phyloP scores from a whole-genome alignment of 2,329 filamentous ascomycete genomes.

The Allantophomopsis cytisporea region DNA sequence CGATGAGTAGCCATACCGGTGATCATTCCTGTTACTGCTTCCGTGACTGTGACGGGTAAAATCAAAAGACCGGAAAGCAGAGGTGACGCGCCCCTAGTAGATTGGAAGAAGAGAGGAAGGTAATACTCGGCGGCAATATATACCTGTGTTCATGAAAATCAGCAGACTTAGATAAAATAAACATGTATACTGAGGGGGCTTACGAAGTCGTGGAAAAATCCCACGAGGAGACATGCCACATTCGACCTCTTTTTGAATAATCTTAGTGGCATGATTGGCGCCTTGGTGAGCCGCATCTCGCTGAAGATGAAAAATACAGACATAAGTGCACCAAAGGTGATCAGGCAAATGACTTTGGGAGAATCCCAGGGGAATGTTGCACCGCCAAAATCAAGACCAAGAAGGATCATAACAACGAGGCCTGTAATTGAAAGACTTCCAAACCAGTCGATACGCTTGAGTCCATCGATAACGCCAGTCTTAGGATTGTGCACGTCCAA shows the following conservation, averaged over 20 bases:
- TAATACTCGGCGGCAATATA: conserved; percentile 19
- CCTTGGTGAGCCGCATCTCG: conserved; percentile 58
- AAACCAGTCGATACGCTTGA: conserved; percentile 1
- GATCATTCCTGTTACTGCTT: conserved; percentile 45
- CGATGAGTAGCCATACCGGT: conserved; percentile 39
- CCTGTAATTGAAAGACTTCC: conserved; percentile 40
- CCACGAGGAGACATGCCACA: conserved; percentile 47
- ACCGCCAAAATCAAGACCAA: conserved; percentile 72
- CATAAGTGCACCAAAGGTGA: conserved; percentile 56
- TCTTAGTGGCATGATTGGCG: conserved; percentile 61
- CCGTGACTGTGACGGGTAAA: conserved; percentile 50
- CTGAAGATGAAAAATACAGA: conserved; percentile 47
- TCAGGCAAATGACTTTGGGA: conserved; percentile 60
- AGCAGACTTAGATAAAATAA: no score
- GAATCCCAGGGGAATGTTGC: conserved; percentile 61
- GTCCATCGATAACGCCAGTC: neutral
- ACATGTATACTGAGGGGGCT: no score
- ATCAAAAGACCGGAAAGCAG: conserved; percentile 64
- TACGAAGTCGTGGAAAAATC: conserved; percentile 44
- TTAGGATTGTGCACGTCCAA: neutral
- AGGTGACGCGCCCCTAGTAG: conserved; percentile 53
- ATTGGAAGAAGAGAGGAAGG: conserved; percentile 61
- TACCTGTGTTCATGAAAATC: no score
- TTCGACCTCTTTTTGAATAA: conserved; percentile 57
- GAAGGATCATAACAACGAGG: conserved; percentile 57